A percentile compares a stretch with the other conserved stretches of the same genome.
Evolutionary conservation across 1,284 basidiomycete species (phyloP).

Genomic region (Melanopsichium pennsylvanicum): DNA sequence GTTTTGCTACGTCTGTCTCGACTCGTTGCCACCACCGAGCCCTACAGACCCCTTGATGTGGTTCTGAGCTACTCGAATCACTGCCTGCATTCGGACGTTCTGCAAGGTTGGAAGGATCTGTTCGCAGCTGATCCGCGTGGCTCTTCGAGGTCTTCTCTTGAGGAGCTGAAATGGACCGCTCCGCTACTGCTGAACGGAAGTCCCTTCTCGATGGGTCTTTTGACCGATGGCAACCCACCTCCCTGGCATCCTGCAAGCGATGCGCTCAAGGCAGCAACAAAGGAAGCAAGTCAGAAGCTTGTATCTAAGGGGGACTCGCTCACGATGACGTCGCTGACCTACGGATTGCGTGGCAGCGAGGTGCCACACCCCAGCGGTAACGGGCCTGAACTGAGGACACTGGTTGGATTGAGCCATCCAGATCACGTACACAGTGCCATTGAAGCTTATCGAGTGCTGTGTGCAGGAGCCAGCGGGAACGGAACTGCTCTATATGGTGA

Average conservation of each 20-base stretch:
- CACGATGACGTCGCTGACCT: constrained; percentile 52
- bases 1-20: constrained; percentile 83
- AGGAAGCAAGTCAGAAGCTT: constrained; percentile 29
- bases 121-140: constrained; percentile 42
- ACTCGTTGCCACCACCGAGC: constrained; percentile 69
- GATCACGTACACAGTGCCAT: constrained; percentile 62
- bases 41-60: constrained; percentile 64
- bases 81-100: constrained; percentile 59
- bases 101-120: constrained; percentile 47
- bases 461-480: constrained; percentile 8
- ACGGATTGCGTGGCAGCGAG: constrained; percentile 54
- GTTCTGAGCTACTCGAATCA: constrained; percentile 62
- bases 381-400: constrained; percentile 45
- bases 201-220: constrained; percentile 89
- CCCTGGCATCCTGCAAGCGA: constrained; percentile 85
- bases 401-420: constrained; percentile 60
- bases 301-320: constrained; percentile 33
- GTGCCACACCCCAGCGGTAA: constrained; percentile 5
- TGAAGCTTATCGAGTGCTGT: constrained; percentile 52
- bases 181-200: constrained; percentile 81
- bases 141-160: background rate
- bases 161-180: constrained; percentile 42
- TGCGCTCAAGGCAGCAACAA: constrained; percentile 69
- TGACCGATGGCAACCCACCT: constrained; percentile 74
- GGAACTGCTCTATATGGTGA: constrained; percentile 8